Percentiles rank a stretch among this genome's conserved stretches.
Evolutionary conservation across 805 yeast genomes (phyloP).

Genomic region (Ogataea naganishii): DNA sequence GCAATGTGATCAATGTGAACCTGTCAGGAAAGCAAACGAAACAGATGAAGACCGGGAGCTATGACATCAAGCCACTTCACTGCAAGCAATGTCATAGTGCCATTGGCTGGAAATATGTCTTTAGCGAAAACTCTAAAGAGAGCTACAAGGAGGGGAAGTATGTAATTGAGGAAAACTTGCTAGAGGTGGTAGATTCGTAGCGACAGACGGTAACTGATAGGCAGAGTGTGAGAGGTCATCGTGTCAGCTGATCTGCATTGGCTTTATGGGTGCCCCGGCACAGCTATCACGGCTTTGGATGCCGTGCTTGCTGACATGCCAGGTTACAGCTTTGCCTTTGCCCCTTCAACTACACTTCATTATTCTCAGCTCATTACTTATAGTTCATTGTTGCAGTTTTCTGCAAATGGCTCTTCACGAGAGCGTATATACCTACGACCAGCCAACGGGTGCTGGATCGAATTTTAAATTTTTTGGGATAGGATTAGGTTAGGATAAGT

Average conservation of each 20-base stretch:
- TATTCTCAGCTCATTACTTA: conserved; percentile 1
- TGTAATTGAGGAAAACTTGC: conserved; percentile 21
- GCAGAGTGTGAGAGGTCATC: background rate
- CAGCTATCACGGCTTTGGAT: background rate
- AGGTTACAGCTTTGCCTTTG: background rate
- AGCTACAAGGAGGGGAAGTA: conserved; percentile 25
- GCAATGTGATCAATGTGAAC: conserved; percentile 20
- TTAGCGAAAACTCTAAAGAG: conserved; percentile 18
- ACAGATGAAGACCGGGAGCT: conserved; percentile 25
- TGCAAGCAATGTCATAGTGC: conserved; percentile 22
- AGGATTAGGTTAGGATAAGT: too few species aligned
- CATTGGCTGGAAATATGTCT: conserved; percentile 27
- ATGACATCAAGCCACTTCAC: conserved; percentile 18
- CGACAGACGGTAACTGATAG: background rate
- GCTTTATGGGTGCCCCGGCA: background rate
- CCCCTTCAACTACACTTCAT: background rate
- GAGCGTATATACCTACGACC: too few species aligned
- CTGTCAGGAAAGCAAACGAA: conserved; percentile 13
- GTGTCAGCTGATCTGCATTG: background rate
- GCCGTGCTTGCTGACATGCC: background rate
- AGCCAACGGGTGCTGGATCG: too few species aligned
- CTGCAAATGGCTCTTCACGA: too few species aligned
- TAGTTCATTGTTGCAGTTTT: background rate
- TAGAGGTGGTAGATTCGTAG: conserved; percentile 14
- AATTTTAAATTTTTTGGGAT: too few species aligned